Evolutionary conservation across 805 yeast species (phyloP).

Genomic region (Spathaspora arborariae): DNA sequence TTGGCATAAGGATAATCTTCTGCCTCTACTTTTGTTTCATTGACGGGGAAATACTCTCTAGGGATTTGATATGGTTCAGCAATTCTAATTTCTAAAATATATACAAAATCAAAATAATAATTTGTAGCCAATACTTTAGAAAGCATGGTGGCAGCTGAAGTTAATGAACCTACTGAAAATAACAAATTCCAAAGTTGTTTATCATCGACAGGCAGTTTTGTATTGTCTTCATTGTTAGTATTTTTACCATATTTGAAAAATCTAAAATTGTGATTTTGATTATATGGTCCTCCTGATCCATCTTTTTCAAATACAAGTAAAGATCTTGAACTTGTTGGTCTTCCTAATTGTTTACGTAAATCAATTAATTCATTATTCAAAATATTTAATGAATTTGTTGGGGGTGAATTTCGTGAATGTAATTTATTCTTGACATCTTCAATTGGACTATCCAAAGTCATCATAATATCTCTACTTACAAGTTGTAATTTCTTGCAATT

Average conservation of each 20-base stretch:
- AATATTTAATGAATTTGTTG: slow-evolving; percentile 6
- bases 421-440: slow-evolving; percentile 11
- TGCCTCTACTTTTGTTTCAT: slow-evolving; percentile 39
- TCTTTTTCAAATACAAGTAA: slow-evolving; percentile 51
- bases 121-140: slow-evolving; percentile 33
- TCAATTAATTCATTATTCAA: slow-evolving; percentile 16
- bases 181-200: slow-evolving; percentile 33
- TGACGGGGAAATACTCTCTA: slow-evolving; percentile 40
- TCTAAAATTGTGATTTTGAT: slow-evolving; percentile 44
- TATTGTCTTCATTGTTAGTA: neutral
- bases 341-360: slow-evolving; percentile 28
- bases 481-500: slow-evolving; percentile 33
- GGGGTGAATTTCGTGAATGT: slow-evolving; percentile 9
- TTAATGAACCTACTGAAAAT: slow-evolving; percentile 35
- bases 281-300: slow-evolving; percentile 62
- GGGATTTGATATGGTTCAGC: slow-evolving; percentile 44
- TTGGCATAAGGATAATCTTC: slow-evolving; percentile 40
- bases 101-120: slow-evolving; percentile 41
- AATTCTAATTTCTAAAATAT: slow-evolving; percentile 48
- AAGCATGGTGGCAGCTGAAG: slow-evolving; percentile 39
- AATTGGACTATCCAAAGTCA: slow-evolving; percentile 33
- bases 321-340: slow-evolving; percentile 47
- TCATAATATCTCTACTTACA: slow-evolving; percentile 40
- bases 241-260: slow-evolving; percentile 24
- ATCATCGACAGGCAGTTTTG: slow-evolving; percentile 6